phyloP scores from a whole-genome alignment of 2,329 filamentous ascomycete species.

The Scedosporium minutisporum region DNA sequence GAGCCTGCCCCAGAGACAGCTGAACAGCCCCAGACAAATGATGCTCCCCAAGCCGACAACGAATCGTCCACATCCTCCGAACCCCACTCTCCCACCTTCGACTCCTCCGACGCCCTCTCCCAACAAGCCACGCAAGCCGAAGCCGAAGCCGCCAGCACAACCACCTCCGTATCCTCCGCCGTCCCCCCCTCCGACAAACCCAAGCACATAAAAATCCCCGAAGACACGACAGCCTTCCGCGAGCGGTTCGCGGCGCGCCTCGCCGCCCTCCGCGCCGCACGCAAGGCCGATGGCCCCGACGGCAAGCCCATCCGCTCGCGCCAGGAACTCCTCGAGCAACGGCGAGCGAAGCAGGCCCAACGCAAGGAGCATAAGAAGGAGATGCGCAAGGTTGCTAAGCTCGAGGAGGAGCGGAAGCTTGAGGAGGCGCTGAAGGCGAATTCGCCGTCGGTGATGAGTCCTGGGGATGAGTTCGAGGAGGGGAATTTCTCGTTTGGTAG shows the following conservation, averaged over 20 bases:
- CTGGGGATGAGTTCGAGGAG: slow-evolving; percentile 41
- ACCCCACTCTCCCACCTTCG: slow-evolving; percentile 43
- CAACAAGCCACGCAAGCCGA: slow-evolving; percentile 24
- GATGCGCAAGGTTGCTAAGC: slow-evolving; percentile 63
- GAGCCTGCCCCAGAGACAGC: slow-evolving; percentile 6
- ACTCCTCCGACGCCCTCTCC: slow-evolving; percentile 31
- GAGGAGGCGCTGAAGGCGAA: slow-evolving; percentile 55
- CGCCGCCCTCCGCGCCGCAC: slow-evolving; percentile 70
- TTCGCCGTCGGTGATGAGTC: slow-evolving; percentile 51
- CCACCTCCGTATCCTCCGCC: slow-evolving; percentile 62
- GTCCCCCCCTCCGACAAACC: slow-evolving; percentile 47
- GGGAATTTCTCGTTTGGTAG: slow-evolving; percentile 77
- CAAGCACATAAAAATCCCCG: slow-evolving; percentile 57
- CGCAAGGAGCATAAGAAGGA: slow-evolving; percentile 86
- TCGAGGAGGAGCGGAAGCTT: slow-evolving; percentile 63
- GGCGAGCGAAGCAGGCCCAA: slow-evolving; percentile 78
- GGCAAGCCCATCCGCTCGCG: slow-evolving; percentile 76
- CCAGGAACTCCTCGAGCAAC: slow-evolving; percentile 83
- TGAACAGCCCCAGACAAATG: slow-evolving; percentile 7
- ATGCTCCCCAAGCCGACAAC: slow-evolving; percentile 30
- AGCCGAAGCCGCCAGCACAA: slow-evolving; percentile 39
- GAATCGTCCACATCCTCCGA: slow-evolving; percentile 41
- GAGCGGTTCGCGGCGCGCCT: slow-evolving; percentile 74
- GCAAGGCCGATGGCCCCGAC: slow-evolving; percentile 78
- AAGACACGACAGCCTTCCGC: slow-evolving; percentile 65